Evolutionary conservation across 768 basidiomycete genomes (phyloP), one percentile per base, ranked within the genome.

Genomic region (Lactifluus piperatus): DNA sequence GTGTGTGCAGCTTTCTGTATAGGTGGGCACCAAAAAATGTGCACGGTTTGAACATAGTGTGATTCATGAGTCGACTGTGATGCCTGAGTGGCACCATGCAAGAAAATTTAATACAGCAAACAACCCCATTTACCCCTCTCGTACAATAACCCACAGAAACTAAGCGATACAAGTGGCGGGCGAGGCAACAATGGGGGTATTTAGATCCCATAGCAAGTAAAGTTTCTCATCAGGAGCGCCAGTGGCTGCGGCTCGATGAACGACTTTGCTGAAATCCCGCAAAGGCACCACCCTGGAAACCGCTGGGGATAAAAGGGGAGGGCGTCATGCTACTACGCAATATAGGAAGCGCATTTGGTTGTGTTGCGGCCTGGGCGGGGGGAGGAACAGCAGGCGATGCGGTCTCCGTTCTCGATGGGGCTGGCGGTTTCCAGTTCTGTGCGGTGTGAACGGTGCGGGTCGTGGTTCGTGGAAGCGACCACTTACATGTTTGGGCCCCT

Each of bases 401-500:
- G 13, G 61, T 18, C 43, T 63, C 56, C 10, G 61, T 30, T 22
- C 26, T 49, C 26, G 27, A 43, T 49, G 69, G 34, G 18, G 68
- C 64, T 16, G 81, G 81, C n/a, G 82, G 82, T 70, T 79, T 83
- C 75, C 79, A 84, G 58, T 79, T 77, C 82, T 84, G 58, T 56
- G 18, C 18, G 29, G 29, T 27, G 53, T 56, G 44, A 58, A 29
- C n/a, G 24, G 2, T 22, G 13, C 16, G 45, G n/a, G 41, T 11
- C 32, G 51, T n/a, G 24, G 24, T 39, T 29, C 14, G 3, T 36
- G 30, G 26, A 20, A 32, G n/a, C 10, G 57, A 37, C 11, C n/a
- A 74, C 84, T 64, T 63, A 88, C 89, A 60, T 83, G 79, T 80
- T 84, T 83, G 51, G 81, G 77, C 0, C 91, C 90, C 67, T 88